phyloP scores from a whole-genome alignment of 176 grass and related monocot species.

The Melocanna baccifera region DNA sequence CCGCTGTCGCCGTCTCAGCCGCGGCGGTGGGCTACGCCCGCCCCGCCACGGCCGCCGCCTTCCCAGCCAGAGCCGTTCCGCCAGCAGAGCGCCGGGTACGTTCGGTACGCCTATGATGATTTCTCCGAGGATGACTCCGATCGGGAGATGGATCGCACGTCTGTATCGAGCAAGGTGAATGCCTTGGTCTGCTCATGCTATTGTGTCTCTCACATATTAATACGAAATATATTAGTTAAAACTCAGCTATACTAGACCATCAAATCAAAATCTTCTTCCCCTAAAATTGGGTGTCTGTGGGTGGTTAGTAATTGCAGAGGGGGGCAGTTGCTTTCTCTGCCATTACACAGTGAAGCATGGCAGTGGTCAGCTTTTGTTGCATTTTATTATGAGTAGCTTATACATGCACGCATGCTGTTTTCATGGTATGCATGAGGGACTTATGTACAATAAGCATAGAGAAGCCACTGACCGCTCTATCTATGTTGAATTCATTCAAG shows the following conservation, averaged over 20 bases:
- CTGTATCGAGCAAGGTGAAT: slow-evolving; percentile 58
- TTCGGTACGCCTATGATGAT: slow-evolving; percentile 72
- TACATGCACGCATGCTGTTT: background rate
- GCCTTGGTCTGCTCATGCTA: background rate
- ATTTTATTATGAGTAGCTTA: background rate
- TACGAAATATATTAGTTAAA: background rate
- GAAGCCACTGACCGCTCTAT: background rate
- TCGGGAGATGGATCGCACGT: slow-evolving; percentile 50
- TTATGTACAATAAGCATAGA: background rate
- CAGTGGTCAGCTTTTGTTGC: background rate
- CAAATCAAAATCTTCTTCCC: background rate
- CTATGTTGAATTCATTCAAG: background rate
- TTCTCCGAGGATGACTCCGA: slow-evolving; percentile 93
- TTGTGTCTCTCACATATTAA: background rate
- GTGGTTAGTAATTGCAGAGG: background rate
- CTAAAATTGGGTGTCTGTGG: background rate
- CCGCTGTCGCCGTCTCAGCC: slow-evolving; percentile 24
- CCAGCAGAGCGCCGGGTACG: slow-evolving; percentile 59
- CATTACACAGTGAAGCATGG: background rate
- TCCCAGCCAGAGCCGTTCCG: slow-evolving; percentile 33
- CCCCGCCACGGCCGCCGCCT: background rate
- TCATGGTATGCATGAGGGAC: background rate
- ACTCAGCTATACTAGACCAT: background rate
- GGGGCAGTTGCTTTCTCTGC: background rate
- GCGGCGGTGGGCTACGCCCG: slow-evolving; percentile 12